phyloP scores from a whole-genome alignment of 1,284 basidiomycete genomes.

The Austroboletus novae-zelandiae region DNA sequence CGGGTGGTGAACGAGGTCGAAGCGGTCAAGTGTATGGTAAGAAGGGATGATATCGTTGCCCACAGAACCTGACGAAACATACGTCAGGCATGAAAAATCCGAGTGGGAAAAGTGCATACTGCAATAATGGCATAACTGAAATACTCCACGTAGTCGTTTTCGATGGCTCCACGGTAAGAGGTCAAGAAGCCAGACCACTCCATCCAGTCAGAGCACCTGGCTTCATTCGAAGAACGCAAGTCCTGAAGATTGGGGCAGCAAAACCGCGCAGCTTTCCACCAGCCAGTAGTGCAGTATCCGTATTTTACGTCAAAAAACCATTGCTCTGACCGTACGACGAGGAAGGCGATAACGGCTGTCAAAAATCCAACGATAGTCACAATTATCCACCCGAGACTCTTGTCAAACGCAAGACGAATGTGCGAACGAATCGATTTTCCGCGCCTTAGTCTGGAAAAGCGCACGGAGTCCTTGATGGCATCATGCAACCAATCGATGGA shows the following conservation, averaged over 20 bases:
- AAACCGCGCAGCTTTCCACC: slow-evolving; percentile 78
- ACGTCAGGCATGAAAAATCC: background rate
- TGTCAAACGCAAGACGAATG: slow-evolving; percentile 73
- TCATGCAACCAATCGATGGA: slow-evolving; percentile 93
- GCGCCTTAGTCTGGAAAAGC: slow-evolving; percentile 67
- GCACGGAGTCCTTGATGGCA: slow-evolving; percentile 85
- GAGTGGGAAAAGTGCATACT: slow-evolving; percentile 45
- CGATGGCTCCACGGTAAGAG: slow-evolving; percentile 17
- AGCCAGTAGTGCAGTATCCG: slow-evolving; percentile 74
- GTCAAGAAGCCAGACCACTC: slow-evolving; percentile 64
- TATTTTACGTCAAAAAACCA: slow-evolving; percentile 94
- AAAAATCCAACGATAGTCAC: slow-evolving; percentile 85
- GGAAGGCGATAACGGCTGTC: slow-evolving; percentile 83
- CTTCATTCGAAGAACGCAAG: slow-evolving; percentile 28
- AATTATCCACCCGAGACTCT: slow-evolving; percentile 87
- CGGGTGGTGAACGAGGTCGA: slow-evolving; percentile 85
- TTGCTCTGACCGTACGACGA: slow-evolving; percentile 85
- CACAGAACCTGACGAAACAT: slow-evolving; percentile 54
- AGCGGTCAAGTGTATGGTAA: slow-evolving; percentile 87
- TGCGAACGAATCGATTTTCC: slow-evolving; percentile 72
- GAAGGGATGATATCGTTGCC: slow-evolving; percentile 67
- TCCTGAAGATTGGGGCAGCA: slow-evolving; percentile 62
- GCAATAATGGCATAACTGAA: slow-evolving; percentile 75
- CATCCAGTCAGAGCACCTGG: slow-evolving; percentile 69
- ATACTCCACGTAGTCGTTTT: slow-evolving; percentile 61